Percentiles rank a stretch among this genome's conserved stretches.
Evolutionary conservation across 108 stramenopile species (phyloP).

Genomic region (Craspedostauros australis): DNA sequence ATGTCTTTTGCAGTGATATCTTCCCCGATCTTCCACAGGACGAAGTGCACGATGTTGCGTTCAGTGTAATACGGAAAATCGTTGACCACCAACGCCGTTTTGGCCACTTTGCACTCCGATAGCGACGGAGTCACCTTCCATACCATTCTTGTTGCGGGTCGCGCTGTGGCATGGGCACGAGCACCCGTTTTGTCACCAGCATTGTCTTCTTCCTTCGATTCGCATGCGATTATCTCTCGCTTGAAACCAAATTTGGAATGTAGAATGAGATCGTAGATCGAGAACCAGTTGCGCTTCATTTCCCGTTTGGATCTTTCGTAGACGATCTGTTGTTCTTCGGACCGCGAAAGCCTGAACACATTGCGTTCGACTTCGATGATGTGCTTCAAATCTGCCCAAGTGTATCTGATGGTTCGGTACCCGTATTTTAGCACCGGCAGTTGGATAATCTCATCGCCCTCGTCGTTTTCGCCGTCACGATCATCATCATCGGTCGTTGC

Average conservation of each 20-base stretch:
- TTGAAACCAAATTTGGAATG: constrained; percentile 62
- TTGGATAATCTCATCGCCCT: too few relatives aligned
- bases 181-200: too few relatives aligned
- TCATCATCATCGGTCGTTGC: too few relatives aligned
- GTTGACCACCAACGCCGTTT: constrained; percentile 38
- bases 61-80: constrained; percentile 71
- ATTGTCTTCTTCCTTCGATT: background rate
- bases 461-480: too few relatives aligned
- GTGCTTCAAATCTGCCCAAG: constrained; percentile 29
- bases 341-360: constrained; percentile 49
- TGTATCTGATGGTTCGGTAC: constrained; percentile 14
- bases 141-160: background rate
- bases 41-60: constrained; percentile 55
- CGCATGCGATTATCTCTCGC: background rate
- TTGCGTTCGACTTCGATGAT: constrained; percentile 32
- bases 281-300: constrained; percentile 45
- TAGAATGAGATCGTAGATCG: constrained; percentile 58
- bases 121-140: background rate
- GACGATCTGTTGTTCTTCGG: constrained; percentile 28
- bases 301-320: constrained; percentile 36
- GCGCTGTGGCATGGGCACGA: background rate
- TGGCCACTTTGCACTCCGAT: background rate
- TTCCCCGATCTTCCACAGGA: constrained; percentile 73
- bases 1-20: constrained; percentile 23
- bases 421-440: constrained; percentile 34